These are phyloP conservation scores for Kwoniella shivajii DNA, from an alignment of 1,284 basidiomycete genomes.

Conservation along the genomic window DNA sequence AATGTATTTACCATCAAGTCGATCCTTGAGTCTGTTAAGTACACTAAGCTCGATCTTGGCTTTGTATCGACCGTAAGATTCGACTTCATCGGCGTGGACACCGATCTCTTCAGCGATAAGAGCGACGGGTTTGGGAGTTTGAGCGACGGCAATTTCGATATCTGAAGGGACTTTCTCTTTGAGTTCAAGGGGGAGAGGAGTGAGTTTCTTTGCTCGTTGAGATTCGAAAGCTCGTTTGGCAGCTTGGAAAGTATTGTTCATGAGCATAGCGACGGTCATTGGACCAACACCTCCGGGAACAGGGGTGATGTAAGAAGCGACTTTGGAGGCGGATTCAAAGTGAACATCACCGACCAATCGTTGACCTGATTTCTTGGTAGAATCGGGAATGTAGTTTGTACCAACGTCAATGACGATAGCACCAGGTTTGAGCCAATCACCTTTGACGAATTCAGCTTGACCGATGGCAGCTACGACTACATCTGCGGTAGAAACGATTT, in stretches of 20 bases:
- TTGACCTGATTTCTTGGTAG: conserved; percentile 91
- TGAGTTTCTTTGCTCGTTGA: conserved; percentile 65
- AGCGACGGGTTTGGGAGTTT: conserved; percentile 86
- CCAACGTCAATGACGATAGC: conserved; percentile 95
- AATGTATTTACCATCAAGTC: conserved; percentile 95
- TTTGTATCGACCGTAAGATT: conserved; percentile 94
- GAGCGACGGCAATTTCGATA: conserved; percentile 94
- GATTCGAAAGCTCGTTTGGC: conserved; percentile 79
- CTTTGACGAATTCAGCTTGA: conserved; percentile 84
- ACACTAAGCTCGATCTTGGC: conserved; percentile 94
- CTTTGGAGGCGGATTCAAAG: conserved; percentile 71
- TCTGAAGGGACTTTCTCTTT: conserved; percentile 86
- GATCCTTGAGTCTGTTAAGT: conserved; percentile 78
- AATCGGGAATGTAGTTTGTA: conserved; percentile 92
- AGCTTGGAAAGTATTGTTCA: conserved; percentile 89
- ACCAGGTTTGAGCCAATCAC: conserved; percentile 93
- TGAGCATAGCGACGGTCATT: conserved; percentile 98
- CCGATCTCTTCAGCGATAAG: conserved; percentile 89
- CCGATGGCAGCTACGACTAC: conserved; percentile 94
- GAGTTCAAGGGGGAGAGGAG: conserved; percentile 64
- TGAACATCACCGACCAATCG: conserved; percentile 97
- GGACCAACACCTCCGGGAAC: conserved; percentile 98
- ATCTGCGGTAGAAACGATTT: conserved; percentile 82
- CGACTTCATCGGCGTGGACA: conserved; percentile 80
- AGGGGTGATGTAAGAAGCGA: conserved; percentile 90